Base-by-base conservation (phyloP, 1,139 yeast species). In the Scheffersomyces illinoinensis region DNA sequence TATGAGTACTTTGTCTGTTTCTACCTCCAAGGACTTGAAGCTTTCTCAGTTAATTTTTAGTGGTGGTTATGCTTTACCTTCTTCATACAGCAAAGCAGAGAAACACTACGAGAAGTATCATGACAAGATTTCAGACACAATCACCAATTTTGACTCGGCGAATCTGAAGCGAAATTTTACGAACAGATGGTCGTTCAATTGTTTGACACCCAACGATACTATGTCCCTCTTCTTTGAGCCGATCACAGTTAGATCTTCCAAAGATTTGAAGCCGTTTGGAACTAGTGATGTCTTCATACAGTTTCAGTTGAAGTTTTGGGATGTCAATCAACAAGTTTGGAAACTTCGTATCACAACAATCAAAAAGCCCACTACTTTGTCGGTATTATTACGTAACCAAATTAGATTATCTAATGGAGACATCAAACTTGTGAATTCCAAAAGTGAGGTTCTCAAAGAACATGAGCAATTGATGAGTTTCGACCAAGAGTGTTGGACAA, bases 101-200 rank as follows among this genome's bases (percentile, higher is more conserved):
- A 71, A 70, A 57, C 62, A 58, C 20, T 64, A 68, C 48, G 63
- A 63, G 17, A 58, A 65, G 19, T 76, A 76, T 58, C 66, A 72
- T 51, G 70, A 70, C 4, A 75, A 72, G 55, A 77, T 79, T 1
- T 71, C 81, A 1, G 84, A 79, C 61, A 69, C 70, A 4, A 54
- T 77, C 14, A 69, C 74, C 2, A 61, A 62, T 20, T 79, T 71
- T 61, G 83, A 79, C 59, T 71, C 79, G 1, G 64, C 74, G 4
- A 63, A 68, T 26, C 68, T 70, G 46, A 75, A 74, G 59, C 70
- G 68, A 53, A 63, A 66, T 19, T 77, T 75, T 61, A 78, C 84
- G 12, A 78, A 79, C 59, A 68, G 67, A 47, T 77, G 82, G 82
- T 61, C 60, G 39, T 71, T 77, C 59, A 77, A 75, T 56, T 55